A percentile compares a stretch with the other conserved stretches of the same genome.
phyloP scores from a whole-genome alignment of 2,329 filamentous ascomycete genomes.

The Drechslerella stenobrocha region DNA sequence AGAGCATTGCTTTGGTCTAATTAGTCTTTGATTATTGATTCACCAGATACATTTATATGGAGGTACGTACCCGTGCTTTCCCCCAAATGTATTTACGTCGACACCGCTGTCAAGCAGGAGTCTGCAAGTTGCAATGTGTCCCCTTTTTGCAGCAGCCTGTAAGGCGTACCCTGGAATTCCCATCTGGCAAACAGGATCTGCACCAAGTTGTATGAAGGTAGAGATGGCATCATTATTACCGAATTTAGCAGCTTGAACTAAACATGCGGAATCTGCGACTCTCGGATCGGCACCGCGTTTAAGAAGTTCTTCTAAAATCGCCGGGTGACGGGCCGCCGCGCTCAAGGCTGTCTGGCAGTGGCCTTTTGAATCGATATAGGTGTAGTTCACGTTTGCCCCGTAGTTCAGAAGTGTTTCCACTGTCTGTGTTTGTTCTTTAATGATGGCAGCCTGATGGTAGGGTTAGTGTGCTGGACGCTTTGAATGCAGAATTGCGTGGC shows the following conservation, averaged over 20 bases:
- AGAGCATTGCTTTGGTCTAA: conserved; percentile 16
- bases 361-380: too few relatives aligned
- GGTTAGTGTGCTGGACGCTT: background rate
- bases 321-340: background rate
- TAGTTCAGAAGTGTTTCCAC: conserved; percentile 14
- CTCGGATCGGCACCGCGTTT: conserved; percentile 5
- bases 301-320: conserved; percentile 15
- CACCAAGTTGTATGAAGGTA: conserved; percentile 9
- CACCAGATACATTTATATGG: too few relatives aligned
- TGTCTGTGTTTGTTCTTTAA: background rate
- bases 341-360: too few relatives aligned
- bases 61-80: conserved; percentile 17
- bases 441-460: conserved; percentile 3
- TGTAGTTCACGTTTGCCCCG: conserved; percentile 14
- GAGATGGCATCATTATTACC: conserved; percentile 7
- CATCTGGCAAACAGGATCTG: conserved; percentile 2
- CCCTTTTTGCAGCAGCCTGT: conserved; percentile 8
- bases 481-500: too few relatives aligned
- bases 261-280: conserved; percentile 12
- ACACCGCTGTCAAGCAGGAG: conserved; percentile 9
- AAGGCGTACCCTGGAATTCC: conserved; percentile 14
- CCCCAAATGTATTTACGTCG: conserved; percentile 16
- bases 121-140: conserved; percentile 10
- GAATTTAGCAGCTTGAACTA: conserved; percentile 6
- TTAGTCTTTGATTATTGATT: too few relatives aligned